Evolutionary conservation across 139 green algal species (phyloP).

Genomic region (Penium margaritaceum): DNA sequence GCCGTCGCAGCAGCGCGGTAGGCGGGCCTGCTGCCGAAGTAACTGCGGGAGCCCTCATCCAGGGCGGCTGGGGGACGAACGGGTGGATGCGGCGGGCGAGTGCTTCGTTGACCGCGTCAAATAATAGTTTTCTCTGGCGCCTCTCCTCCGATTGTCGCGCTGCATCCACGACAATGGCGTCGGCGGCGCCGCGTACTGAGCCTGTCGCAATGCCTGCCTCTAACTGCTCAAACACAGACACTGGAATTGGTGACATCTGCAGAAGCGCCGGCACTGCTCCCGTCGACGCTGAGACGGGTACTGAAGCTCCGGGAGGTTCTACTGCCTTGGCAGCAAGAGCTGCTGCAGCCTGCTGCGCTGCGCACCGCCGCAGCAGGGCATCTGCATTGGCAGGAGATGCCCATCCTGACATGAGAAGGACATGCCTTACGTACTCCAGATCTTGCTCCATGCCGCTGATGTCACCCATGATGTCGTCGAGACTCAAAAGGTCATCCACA

Average conservation of each 20-base stretch:
- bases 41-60: slow-evolving; percentile 14
- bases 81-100: slow-evolving; percentile 12
- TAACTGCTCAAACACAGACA: slow-evolving; percentile 9
- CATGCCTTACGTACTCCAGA: slow-evolving; percentile 21
- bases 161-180: background rate
- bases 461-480: slow-evolving; percentile 12
- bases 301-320: background rate
- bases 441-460: slow-evolving; percentile 31
- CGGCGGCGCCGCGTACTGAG: background rate
- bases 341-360: too few relatives aligned
- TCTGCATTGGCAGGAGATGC: too few relatives aligned
- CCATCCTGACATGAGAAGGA: slow-evolving; percentile 24
- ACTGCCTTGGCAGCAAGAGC: too few relatives aligned
- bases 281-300: too few relatives aligned
- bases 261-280: too few relatives aligned
- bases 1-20: slow-evolving; percentile 1
- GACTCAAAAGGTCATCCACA: too few relatives aligned
- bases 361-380: too few relatives aligned
- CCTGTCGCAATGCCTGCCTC: slow-evolving; percentile 3
- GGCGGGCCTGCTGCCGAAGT: background rate
- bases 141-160: slow-evolving; percentile 11
- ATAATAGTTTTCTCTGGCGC: slow-evolving; percentile 23
- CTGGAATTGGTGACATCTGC: background rate
- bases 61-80: background rate
- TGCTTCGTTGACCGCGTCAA: slow-evolving; percentile 38